These are phyloP conservation scores for Apiospora kogelbergensis DNA, from an alignment of 2,329 filamentous ascomycete species.

Conservation along the genomic window DNA sequence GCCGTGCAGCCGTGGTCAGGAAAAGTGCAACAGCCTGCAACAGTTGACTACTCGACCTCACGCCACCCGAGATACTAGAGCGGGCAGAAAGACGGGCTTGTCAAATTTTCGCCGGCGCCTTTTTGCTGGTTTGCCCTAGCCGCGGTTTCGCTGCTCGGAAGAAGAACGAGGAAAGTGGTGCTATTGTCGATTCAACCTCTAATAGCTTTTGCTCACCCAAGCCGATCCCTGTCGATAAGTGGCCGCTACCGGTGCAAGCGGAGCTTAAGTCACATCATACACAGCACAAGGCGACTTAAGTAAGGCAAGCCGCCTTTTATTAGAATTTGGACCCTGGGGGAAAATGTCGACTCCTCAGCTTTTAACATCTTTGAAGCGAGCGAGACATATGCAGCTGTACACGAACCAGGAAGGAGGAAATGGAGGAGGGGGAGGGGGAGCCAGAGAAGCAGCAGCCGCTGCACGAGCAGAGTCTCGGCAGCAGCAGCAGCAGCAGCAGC, in stretches of 20 bases:
- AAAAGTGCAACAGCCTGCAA: background rate
- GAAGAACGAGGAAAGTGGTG: constrained; percentile 2
- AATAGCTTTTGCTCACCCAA: background rate
- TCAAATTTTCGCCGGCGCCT: background rate
- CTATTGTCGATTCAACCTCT: constrained; percentile 2
- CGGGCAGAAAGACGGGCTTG: background rate
- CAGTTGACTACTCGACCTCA: background rate
- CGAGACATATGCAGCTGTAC: constrained; percentile 5
- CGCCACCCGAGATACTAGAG: background rate
- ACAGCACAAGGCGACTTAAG: background rate
- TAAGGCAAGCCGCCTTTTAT: constrained; percentile 5
- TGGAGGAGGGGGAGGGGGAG: background rate
- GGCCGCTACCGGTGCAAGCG: constrained; percentile 8
- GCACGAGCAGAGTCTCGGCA: constrained; percentile 14
- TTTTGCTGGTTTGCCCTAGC: constrained; percentile 3
- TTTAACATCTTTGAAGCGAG: constrained; percentile 4
- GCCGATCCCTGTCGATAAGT: constrained; percentile 1
- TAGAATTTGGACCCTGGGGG: background rate
- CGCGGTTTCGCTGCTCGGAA: background rate
- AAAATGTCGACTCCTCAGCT: constrained; percentile 9
- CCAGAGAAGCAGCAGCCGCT: background rate
- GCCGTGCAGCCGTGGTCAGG: background rate
- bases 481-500: background rate
- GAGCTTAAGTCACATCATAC: constrained; percentile 5
- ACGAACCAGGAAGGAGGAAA: background rate